These are phyloP conservation scores for Trichoderma sp. DNA, from an alignment of 2,329 filamentous ascomycete genomes.

Conservation along the genomic window DNA sequence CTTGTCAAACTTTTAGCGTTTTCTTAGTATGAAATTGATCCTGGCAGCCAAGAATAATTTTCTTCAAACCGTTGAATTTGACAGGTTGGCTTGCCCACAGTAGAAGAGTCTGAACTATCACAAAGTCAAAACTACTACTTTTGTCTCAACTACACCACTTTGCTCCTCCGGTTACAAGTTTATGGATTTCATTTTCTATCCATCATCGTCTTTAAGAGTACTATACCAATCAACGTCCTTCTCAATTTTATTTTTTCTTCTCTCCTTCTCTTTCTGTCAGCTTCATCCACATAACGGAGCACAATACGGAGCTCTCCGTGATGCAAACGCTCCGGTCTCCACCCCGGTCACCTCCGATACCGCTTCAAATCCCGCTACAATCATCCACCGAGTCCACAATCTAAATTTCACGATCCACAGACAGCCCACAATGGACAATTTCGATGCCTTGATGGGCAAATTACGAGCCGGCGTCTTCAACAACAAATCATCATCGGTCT, in stretches of 20 bases:
- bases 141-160: neutral
- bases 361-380: neutral
- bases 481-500: constrained; percentile 15
- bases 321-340: neutral
- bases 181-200: neutral
- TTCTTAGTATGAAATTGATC: neutral
- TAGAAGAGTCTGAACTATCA: neutral
- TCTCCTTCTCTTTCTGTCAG: neutral
- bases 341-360: constrained; percentile 8
- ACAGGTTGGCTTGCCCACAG: neutral
- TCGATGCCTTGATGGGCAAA: neutral
- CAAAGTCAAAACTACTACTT: neutral
- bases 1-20: neutral
- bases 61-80: neutral
- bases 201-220: neutral
- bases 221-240: neutral
- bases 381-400: constrained; percentile 2
- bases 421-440: neutral
- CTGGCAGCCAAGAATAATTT: neutral
- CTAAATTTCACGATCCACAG: neutral
- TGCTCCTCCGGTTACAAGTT: neutral
- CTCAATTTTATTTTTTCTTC: neutral
- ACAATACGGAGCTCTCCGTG: constrained; percentile 1
- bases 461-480: neutral
- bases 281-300: neutral